A percentile compares a stretch with the other conserved stretches of the same genome.
phyloP scores from a whole-genome alignment of 2,329 filamentous ascomycete genomes.

The Hypocreales sp. region DNA sequence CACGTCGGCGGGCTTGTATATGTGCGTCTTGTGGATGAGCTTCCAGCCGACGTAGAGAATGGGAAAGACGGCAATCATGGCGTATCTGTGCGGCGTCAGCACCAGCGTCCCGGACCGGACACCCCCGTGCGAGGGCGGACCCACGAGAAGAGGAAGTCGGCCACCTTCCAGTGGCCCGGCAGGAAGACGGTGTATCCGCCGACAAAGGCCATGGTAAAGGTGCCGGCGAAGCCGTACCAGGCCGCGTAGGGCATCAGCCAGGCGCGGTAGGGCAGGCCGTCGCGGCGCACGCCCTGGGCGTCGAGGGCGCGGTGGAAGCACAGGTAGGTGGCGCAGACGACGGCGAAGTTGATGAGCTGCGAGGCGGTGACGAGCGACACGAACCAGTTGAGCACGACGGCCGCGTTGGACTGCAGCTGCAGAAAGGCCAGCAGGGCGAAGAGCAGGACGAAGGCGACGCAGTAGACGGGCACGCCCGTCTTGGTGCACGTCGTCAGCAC shows the following conservation, averaged over 20 bases:
- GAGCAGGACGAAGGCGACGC: slow-evolving; percentile 47
- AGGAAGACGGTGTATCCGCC: slow-evolving; percentile 66
- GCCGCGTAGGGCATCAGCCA: slow-evolving; percentile 57
- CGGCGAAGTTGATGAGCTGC: slow-evolving; percentile 57
- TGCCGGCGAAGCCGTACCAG: slow-evolving; percentile 47
- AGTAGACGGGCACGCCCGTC: slow-evolving; percentile 58
- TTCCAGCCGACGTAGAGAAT: slow-evolving; percentile 59
- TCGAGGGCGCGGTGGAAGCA: slow-evolving; percentile 54
- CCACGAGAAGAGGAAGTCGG: slow-evolving; percentile 58
- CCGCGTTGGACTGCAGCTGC: slow-evolving; percentile 48
- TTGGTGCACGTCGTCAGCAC: slow-evolving; percentile 45
- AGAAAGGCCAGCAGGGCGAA: slow-evolving; percentile 61
- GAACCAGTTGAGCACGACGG: slow-evolving; percentile 59
- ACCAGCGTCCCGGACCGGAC: not conserved
- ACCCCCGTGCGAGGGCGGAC: slow-evolving; percentile 8
- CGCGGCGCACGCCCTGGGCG: slow-evolving; percentile 52
- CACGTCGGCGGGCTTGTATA: slow-evolving; percentile 38
- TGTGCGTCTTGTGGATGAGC: slow-evolving; percentile 45
- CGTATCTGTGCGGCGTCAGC: slow-evolving; percentile 32
- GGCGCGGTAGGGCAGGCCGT: slow-evolving; percentile 54
- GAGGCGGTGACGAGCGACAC: slow-evolving; percentile 55
- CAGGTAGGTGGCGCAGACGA: slow-evolving; percentile 56
- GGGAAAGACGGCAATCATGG: slow-evolving; percentile 58
- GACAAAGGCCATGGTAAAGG: slow-evolving; percentile 57
- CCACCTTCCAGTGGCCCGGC: slow-evolving; percentile 44